A percentile compares a stretch with the other conserved stretches of the same genome.
phyloP scores from a whole-genome alignment of 2,329 filamentous ascomycete species.

The Sordariomycetes sp. region DNA sequence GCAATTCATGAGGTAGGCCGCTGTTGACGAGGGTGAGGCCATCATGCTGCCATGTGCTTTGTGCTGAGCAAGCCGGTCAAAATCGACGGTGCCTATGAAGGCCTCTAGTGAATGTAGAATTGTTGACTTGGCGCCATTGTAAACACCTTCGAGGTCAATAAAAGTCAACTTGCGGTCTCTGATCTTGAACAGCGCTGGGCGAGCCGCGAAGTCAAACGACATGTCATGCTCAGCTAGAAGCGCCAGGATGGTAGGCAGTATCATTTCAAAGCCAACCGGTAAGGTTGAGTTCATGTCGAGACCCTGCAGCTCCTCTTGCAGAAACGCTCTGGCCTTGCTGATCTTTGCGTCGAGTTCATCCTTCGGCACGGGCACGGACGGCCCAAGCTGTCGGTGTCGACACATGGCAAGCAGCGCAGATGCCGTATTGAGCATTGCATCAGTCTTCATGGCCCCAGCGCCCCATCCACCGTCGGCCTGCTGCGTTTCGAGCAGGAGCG shows the following conservation, averaged over 20 bases:
- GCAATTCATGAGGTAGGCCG: conserved; percentile 9
- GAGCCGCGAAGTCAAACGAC: conserved; percentile 4
- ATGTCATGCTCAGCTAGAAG: conserved; percentile 5
- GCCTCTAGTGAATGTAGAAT: conserved; percentile 10
- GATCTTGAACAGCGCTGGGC: conserved; percentile 2
- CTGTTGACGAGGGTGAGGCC: conserved; percentile 10
- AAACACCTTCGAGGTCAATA: not conserved
- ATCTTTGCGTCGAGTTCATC: no score
- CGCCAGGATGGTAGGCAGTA: conserved; percentile 7
- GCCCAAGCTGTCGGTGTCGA: no score
- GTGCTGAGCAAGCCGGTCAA: conserved; percentile 8
- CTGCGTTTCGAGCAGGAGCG: conserved; percentile 6
- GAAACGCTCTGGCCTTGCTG: no score
- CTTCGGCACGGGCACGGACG: no score
- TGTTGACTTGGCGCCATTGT: not conserved
- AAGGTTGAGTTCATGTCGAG: conserved; percentile 5
- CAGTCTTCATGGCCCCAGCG: conserved; percentile 3
- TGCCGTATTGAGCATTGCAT: conserved; percentile 9
- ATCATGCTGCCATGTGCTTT: conserved; percentile 9
- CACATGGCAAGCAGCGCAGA: conserved; percentile 7
- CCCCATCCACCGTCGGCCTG: conserved; percentile 5
- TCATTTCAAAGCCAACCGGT: conserved; percentile 10
- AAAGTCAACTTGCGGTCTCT: not conserved
- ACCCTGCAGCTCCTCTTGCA: conserved; percentile 1
- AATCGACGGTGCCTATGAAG: conserved; percentile 9